Percentiles rank a stretch among this genome's conserved stretches.
Evolutionary conservation across 2,329 filamentous ascomycete species (phyloP).

Genomic region (Cladophialophora yegresii): DNA sequence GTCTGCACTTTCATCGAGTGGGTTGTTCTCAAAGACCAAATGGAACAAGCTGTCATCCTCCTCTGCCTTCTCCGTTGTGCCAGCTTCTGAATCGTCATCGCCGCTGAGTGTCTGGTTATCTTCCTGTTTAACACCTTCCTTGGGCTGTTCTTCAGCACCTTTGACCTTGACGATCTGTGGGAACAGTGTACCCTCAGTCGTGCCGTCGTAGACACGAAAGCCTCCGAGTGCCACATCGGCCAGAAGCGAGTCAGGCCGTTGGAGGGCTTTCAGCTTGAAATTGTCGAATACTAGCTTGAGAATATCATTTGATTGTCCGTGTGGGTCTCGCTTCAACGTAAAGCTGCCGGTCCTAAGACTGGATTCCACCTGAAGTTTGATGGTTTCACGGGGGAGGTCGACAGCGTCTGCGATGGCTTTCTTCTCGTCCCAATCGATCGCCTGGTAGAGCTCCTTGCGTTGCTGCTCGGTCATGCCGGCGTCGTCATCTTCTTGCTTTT

Average conservation of each 20-base stretch:
- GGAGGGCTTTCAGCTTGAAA: constrained; percentile 85
- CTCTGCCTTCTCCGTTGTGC: constrained; percentile 42
- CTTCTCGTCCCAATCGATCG: constrained; percentile 98
- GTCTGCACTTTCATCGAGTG: constrained; percentile 87
- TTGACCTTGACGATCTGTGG: constrained; percentile 96
- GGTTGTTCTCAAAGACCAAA: constrained; percentile 90
- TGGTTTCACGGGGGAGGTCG: constrained; percentile 83
- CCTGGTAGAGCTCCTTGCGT: constrained; percentile 92
- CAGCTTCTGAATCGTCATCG: constrained; percentile 40
- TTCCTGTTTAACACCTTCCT: constrained; percentile 52
- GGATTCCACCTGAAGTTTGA: constrained; percentile 90
- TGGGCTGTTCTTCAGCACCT: constrained; percentile 66
- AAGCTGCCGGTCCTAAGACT: constrained; percentile 96
- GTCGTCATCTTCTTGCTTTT: constrained; percentile 66
- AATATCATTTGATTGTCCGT: constrained; percentile 75
- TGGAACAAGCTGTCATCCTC: constrained; percentile 82
- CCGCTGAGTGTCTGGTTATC: constrained; percentile 44
- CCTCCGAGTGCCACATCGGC: constrained; percentile 88
- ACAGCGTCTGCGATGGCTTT: constrained; percentile 82
- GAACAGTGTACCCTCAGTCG: constrained; percentile 85
- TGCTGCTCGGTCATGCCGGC: constrained; percentile 96
- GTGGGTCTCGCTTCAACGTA: constrained; percentile 81
- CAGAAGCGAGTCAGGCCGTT: constrained; percentile 87
- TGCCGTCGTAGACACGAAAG: constrained; percentile 92
- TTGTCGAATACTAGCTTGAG: constrained; percentile 91